phyloP scores from a whole-genome alignment of 768 basidiomycete species.

The Tylopilus sp. region DNA sequence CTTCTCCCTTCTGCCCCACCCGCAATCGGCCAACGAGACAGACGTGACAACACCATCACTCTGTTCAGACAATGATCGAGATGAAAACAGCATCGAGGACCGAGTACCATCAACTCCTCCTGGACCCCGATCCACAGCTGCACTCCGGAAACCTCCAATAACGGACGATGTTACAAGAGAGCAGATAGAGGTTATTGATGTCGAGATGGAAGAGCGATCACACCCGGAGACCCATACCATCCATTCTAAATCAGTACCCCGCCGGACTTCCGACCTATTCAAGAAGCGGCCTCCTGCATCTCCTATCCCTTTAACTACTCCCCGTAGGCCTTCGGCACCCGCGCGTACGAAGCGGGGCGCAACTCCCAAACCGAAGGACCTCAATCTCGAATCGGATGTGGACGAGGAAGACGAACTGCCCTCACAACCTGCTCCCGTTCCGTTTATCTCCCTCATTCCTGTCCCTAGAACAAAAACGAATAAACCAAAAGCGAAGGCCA shows the following conservation, averaged over 20 bases:
- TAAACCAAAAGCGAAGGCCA: constrained; percentile 16
- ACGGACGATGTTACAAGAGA: constrained; percentile 1
- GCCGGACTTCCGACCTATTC: constrained; percentile 40
- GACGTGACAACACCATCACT: constrained; percentile 63
- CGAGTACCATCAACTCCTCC: constrained; percentile 50
- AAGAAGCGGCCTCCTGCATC: constrained; percentile 61
- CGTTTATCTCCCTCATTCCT: constrained; percentile 26
- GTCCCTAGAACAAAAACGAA: constrained; percentile 8
- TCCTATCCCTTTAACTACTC: constrained; percentile 52
- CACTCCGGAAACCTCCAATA: background rate
- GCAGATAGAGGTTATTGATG: constrained; percentile 34
- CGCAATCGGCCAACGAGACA: constrained; percentile 35
- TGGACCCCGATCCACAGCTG: constrained; percentile 25
- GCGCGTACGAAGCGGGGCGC: constrained; percentile 40
- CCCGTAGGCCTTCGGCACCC: constrained; percentile 57
- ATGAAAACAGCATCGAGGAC: constrained; percentile 49
- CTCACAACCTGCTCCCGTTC: constrained; percentile 9
- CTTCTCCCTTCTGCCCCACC: constrained; percentile 15
- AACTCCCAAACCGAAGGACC: constrained; percentile 27
- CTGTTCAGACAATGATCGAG: constrained; percentile 66
- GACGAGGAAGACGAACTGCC: constrained; percentile 25
- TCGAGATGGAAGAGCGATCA: constrained; percentile 32
- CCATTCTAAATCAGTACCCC: constrained; percentile 7
- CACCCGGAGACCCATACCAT: constrained; percentile 11
- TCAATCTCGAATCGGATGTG: constrained; percentile 16